These are phyloP conservation scores for Rhodomyrtus tomentosa DNA, from an alignment of 345 rosid species.

Conservation along the genomic window DNA sequence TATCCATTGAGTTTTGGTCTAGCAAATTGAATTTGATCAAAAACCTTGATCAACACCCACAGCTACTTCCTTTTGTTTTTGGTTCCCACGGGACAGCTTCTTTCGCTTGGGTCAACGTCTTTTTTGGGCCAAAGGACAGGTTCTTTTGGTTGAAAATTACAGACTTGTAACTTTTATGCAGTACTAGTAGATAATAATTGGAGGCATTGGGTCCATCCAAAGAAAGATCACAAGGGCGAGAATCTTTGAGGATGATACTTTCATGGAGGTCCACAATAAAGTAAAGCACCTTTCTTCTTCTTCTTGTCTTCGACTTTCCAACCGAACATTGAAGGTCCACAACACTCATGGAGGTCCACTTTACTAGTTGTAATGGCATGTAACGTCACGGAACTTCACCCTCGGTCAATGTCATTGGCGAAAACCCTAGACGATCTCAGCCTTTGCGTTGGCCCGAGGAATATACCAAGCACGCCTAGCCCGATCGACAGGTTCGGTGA, in stretches of 20 bases:
- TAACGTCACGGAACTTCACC: neutral
- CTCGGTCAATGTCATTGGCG: neutral
- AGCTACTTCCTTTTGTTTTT: neutral
- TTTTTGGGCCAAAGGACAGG: neutral
- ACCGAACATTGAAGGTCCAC: neutral
- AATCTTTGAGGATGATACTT: neutral
- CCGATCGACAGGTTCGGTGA: neutral
- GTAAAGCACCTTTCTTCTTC: neutral
- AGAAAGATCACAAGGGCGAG: neutral
- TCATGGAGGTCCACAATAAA: neutral
- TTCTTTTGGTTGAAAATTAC: neutral
- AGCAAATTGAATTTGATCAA: neutral
- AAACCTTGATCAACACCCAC: neutral
- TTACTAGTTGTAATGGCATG: neutral
- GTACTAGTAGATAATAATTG: neutral
- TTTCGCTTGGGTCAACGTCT: neutral
- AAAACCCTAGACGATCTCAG: neutral
- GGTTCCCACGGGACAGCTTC: neutral
- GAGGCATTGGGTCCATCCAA: neutral
- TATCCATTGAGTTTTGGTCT: neutral
- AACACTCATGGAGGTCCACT: neutral
- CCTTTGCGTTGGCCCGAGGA: neutral
- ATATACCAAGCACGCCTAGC: neutral
- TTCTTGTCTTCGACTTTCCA: neutral
- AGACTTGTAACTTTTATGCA: neutral